Base-by-base conservation (phyloP, 768 basidiomycete species). In the Boletus rubropictus region DNA sequence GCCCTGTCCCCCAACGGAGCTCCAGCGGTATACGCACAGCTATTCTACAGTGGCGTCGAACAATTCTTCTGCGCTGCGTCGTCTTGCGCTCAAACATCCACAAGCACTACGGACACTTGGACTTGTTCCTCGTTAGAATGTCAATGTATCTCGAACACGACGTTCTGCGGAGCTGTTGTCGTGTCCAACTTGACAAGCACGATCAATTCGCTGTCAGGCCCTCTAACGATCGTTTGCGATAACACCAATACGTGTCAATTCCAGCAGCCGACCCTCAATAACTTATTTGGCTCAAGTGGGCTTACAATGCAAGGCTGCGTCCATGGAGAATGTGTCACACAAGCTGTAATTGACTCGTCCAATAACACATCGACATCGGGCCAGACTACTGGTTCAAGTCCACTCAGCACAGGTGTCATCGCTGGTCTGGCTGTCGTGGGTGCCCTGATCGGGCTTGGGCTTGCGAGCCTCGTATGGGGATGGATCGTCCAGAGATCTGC, bases 351-450 rank as follows among this genome's bases (percentile, higher is more conserved):
- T 46, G 84, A 92, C 59, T 70, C 73, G 3, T 60, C 69, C 25
- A 70, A 67, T 7, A 69, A 66, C 41, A 65, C 72, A 2, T 69
- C 67, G 2, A 42, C 57, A 7, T 55, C 66, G 3, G 47, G 71
- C 15, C 38, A 60, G 12, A 55, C 53, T 1, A 52, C 55, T 0
- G 60, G 68, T 11, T 69, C 72, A 4, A 71, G 71, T 28, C 67
- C 76, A 15, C 77, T 96, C 8, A 75, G 80, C 46, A 77, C 82
- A 1, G 93, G 94, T 1, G 93, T 96, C 20, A 89, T 96, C 48
- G 93, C 88, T 29, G 94, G 94, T 11, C 67, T 97, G 24, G 90
- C 85, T 0, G 87, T 93, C 21, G 82, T 96, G 8, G 87, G 91
- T 6, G 75, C 67, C 0, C 59, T 96, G 36, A 44, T 87, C 15